A percentile compares a stretch with the other conserved stretches of the same genome.
phyloP scores from a whole-genome alignment of 768 basidiomycete species.

The Lactarius sanguifluus region DNA sequence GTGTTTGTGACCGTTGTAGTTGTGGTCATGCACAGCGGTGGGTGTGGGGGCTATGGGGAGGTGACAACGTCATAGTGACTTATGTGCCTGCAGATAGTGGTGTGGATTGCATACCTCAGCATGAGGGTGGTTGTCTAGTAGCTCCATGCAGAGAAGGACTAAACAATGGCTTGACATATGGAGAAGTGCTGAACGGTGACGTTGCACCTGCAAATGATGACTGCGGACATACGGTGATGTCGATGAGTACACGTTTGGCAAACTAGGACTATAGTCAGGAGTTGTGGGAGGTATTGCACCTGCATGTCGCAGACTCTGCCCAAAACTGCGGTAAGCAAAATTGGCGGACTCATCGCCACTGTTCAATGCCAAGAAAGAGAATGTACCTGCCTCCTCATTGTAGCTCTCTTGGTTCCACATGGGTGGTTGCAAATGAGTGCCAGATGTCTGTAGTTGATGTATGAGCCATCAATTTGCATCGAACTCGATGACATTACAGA shows the following conservation, averaged over 20 bases:
- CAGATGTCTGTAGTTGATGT: slow-evolving; percentile 97
- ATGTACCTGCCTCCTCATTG: slow-evolving; percentile 82
- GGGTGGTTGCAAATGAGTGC: slow-evolving; percentile 91
- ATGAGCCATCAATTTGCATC: slow-evolving; percentile 75
- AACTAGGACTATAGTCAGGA: slow-evolving; percentile 87
- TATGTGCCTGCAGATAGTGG: too few relatives aligned
- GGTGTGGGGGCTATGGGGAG: too few relatives aligned
- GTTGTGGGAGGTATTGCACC: slow-evolving; percentile 88
- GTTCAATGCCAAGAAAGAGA: slow-evolving; percentile 89
- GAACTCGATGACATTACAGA: slow-evolving; percentile 95
- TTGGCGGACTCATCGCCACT: slow-evolving; percentile 76
- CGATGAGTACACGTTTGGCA: slow-evolving; percentile 84
- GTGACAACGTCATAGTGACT: too few relatives aligned
- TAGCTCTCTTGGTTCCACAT: slow-evolving; percentile 73
- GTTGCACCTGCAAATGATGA: slow-evolving; percentile 82
- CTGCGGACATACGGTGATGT: slow-evolving; percentile 89
- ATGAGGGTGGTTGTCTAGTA: too few relatives aligned
- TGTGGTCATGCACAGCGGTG: too few relatives aligned
- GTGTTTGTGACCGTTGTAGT: too few relatives aligned
- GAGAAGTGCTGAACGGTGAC: slow-evolving; percentile 78
- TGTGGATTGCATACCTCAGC: too few relatives aligned
- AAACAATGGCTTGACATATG: slow-evolving; percentile 51
- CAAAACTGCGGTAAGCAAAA: slow-evolving; percentile 71
- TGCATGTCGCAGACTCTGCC: slow-evolving; percentile 82
- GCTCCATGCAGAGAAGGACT: too few relatives aligned